Conservation (phyloP, 768 basidiomycete species). For the Tylopilus vinaceipallidus region DNA sequence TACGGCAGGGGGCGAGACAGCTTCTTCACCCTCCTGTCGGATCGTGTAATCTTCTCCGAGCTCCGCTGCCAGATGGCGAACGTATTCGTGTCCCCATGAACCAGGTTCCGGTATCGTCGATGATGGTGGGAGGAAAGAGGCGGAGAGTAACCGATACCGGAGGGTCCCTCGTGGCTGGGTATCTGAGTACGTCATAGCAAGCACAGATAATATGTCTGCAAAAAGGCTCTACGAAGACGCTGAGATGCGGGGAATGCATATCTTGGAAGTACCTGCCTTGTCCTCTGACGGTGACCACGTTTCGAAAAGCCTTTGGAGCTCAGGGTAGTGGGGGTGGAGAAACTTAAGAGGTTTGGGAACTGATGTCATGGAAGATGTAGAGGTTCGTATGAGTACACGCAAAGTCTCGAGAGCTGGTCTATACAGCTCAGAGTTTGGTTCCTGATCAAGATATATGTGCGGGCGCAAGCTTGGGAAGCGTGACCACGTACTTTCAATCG, state of each 20-base stretch:
- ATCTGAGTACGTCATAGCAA: constrained; percentile 99
- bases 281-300: constrained; percentile 76
- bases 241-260: background rate
- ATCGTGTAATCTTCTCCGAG: constrained; percentile 87
- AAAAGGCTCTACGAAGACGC: constrained; percentile 71
- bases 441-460: constrained; percentile 47
- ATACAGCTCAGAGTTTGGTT: constrained; percentile 82
- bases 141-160: constrained; percentile 84
- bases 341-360: constrained; percentile 99
- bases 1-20: constrained; percentile 20
- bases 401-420: constrained; percentile 91
- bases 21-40: constrained; percentile 57
- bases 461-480: background rate
- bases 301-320: constrained; percentile 79
- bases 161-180: constrained; percentile 95
- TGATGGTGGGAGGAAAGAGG: constrained; percentile 60
- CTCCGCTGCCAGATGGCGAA: constrained; percentile 94
- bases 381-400: constrained; percentile 89
- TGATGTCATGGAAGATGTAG: constrained; percentile 98
- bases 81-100: constrained; percentile 99
- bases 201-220: constrained; percentile 94
- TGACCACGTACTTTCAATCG: constrained; percentile 69
- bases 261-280: constrained; percentile 39
- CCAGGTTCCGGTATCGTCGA: constrained; percentile 83
- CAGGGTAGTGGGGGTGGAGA: constrained; percentile 90